Evolutionary conservation across 441 rosid species (phyloP).

Genomic region (Eruca vesicaria): DNA sequence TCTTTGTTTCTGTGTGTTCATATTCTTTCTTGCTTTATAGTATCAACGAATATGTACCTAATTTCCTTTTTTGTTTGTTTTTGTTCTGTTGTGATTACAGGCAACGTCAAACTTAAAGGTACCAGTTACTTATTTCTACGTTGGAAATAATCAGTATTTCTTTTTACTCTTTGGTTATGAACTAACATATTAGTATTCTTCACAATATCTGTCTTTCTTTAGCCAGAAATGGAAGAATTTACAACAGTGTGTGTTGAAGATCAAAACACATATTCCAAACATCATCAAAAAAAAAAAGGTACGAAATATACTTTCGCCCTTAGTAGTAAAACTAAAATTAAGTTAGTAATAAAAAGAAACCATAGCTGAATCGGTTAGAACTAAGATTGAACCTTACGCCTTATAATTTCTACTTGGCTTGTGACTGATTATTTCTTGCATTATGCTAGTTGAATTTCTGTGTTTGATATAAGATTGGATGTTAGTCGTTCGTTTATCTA

Average conservation of each 20-base stretch:
- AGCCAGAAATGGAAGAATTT: background rate
- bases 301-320: background rate
- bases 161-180: background rate
- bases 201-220: background rate
- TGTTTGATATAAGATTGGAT: background rate
- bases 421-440: background rate
- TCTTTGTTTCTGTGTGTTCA: background rate
- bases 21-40: conserved; percentile 21
- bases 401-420: background rate
- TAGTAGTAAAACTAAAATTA: background rate
- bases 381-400: background rate
- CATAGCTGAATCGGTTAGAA: background rate
- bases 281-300: background rate
- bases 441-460: background rate
- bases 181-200: background rate
- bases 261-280: background rate
- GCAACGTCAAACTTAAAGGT: conserved; percentile 71
- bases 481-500: background rate
- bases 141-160: too few relatives aligned
- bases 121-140: too few relatives aligned
- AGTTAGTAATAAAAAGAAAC: too few relatives aligned
- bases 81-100: conserved; percentile 48
- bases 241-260: background rate
- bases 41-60: background rate
- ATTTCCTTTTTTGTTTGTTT: background rate